Conservation (phyloP, 768 basidiomycete species). For the Tubosaeta sp. region DNA sequence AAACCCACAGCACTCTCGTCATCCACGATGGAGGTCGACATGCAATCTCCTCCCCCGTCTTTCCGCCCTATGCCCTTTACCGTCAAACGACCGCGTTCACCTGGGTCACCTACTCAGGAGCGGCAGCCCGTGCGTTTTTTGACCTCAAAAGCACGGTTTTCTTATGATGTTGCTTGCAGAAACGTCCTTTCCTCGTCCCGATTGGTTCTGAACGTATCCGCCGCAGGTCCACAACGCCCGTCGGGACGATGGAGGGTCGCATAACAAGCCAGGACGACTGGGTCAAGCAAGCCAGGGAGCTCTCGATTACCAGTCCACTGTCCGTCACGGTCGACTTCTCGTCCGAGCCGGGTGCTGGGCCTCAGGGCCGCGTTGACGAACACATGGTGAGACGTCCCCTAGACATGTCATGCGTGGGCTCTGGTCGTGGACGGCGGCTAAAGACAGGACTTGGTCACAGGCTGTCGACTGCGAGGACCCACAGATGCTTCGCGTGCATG, state of each 20-base stretch:
- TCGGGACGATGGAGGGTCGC: slow-evolving; percentile 20
- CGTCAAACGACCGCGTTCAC: slow-evolving; percentile 59
- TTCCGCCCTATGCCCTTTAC: slow-evolving; percentile 35
- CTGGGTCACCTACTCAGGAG: slow-evolving; percentile 44
- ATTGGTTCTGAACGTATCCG: slow-evolving; percentile 25
- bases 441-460: slow-evolving; percentile 9
- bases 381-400: slow-evolving; percentile 39
- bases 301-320: slow-evolving; percentile 45
- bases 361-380: slow-evolving; percentile 33
- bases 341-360: neutral
- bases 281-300: slow-evolving; percentile 65
- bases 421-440: slow-evolving; percentile 3
- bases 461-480: slow-evolving; percentile 24
- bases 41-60: slow-evolving; percentile 40
- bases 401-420: neutral
- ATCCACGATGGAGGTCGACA: slow-evolving; percentile 53
- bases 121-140: slow-evolving; percentile 47
- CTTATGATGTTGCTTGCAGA: slow-evolving; percentile 35
- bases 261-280: slow-evolving; percentile 61
- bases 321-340: slow-evolving; percentile 15
- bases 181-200: slow-evolving; percentile 49
- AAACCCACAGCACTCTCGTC: neutral
- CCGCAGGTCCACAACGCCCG: slow-evolving; percentile 26
- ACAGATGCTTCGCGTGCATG: slow-evolving; percentile 9
- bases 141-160: neutral